Evolutionary conservation across 306 rosid species (phyloP).

Genomic region (Prunus padus): DNA sequence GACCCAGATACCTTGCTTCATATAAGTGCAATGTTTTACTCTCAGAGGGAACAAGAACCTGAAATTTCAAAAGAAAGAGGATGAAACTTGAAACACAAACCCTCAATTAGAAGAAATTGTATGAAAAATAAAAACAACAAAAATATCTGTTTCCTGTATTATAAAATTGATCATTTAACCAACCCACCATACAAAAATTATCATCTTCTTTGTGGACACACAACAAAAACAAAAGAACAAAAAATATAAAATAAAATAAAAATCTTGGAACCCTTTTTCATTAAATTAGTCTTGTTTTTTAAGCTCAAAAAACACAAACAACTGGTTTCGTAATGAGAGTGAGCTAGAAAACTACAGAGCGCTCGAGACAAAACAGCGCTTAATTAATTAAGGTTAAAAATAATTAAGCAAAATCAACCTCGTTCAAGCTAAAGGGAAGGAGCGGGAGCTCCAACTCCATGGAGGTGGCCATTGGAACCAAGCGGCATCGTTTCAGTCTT

Average conservation of each 20-base stretch:
- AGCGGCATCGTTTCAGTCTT: constrained; percentile 21
- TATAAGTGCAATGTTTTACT: constrained; percentile 42
- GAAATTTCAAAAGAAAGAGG: background rate
- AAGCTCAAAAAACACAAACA: too few relatives aligned
- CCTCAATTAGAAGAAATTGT: background rate
- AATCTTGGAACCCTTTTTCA: background rate
- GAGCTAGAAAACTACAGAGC: background rate
- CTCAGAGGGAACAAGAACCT: constrained; percentile 55
- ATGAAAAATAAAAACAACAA: background rate
- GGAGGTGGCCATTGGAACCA: constrained; percentile 20
- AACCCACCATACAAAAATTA: background rate
- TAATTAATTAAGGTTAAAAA: background rate
- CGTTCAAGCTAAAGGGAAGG: constrained; percentile 39
- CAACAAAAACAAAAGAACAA: background rate
- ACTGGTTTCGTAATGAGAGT: too few relatives aligned
- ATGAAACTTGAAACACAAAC: background rate
- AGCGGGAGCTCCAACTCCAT: constrained; percentile 46
- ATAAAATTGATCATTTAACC: background rate
- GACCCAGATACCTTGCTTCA: constrained; percentile 51
- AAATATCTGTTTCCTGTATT: background rate
- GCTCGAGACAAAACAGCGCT: background rate
- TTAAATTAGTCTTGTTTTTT: background rate
- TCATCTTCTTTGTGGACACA: background rate
- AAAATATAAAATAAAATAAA: background rate
- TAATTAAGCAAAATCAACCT: constrained; percentile 15